Evolutionary conservation across 768 basidiomycete species (phyloP).

Genomic region (Rhodosporidiobolus odoratus): DNA sequence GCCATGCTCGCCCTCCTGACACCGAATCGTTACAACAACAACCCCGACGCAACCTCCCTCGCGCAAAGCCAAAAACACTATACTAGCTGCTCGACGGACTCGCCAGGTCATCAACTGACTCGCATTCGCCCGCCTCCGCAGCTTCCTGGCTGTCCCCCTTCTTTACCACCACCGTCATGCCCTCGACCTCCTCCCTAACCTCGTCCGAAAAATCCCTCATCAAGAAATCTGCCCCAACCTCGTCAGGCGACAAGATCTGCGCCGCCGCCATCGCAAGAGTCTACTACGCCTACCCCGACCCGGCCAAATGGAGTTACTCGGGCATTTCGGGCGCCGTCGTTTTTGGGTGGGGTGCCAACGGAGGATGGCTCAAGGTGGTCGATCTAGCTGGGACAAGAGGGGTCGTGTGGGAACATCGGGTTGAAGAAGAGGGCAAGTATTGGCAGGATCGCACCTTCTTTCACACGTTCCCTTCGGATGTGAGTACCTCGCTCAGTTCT

Average conservation of each 20-base stretch:
- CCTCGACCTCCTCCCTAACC: slow-evolving; percentile 63
- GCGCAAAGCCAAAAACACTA: too few species aligned
- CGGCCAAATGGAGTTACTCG: slow-evolving; percentile 72
- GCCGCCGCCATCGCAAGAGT: slow-evolving; percentile 74
- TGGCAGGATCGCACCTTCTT: slow-evolving; percentile 81
- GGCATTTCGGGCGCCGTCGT: slow-evolving; percentile 82
- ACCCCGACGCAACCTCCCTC: too few species aligned
- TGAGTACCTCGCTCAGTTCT: slow-evolving; percentile 51
- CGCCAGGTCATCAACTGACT: too few species aligned
- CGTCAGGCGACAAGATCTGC: slow-evolving; percentile 55
- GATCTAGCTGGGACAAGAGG: slow-evolving; percentile 77
- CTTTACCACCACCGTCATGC: slow-evolving; percentile 52
- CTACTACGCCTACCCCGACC: slow-evolving; percentile 80
- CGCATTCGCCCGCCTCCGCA: too few species aligned
- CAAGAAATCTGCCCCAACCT: slow-evolving; percentile 54
- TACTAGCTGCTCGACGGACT: too few species aligned
- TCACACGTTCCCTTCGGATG: slow-evolving; percentile 86
- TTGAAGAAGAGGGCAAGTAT: slow-evolving; percentile 76
- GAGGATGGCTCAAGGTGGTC: slow-evolving; percentile 67
- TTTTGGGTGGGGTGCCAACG: slow-evolving; percentile 58
- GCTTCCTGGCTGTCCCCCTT: too few species aligned
- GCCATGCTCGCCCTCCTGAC: too few species aligned
- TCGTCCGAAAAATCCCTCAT: slow-evolving; percentile 72
- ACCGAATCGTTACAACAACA: too few species aligned
- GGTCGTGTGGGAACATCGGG: slow-evolving; percentile 86